Base-by-base conservation (phyloP, 208 protist species). In the Crithidia acanthocephali region DNA sequence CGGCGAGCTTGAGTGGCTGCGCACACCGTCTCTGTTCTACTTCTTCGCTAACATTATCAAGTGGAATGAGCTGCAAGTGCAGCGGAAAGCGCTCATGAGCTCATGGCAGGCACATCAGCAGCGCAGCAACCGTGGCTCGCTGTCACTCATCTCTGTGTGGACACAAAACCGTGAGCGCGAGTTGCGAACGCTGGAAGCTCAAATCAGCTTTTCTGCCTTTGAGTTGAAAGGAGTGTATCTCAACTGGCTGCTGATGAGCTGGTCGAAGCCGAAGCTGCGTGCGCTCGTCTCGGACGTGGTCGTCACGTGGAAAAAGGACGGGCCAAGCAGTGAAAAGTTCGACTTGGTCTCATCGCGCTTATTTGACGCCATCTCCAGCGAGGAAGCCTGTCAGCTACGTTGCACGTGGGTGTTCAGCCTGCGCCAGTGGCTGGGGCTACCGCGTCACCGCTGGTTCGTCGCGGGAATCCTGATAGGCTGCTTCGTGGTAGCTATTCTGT, bases 21-120 rank as follows among this genome's bases (percentile, higher is more conserved):
- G 84, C 22, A 76, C 82, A 7, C 86, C 88, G 8, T 83, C 72
- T 44, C 61, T 94, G 22, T 94, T 91, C 66, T 91, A 83, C 51
- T 76, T 94, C 32, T 80, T 81, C 28, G 79, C 82, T 20, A 82
- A 77, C 51, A 65, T 94, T 27, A 90, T 91, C 30, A 80, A 83
- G 57, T 76, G 90, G 40, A 79, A 89, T 32, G 88, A 94, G 59
- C 55, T 81, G 18, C 74, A 80, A 35, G 27, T 85, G 44, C 64
- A 75, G 48, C 42, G 72, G 45, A 52, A 23, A 37, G 20, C 33
- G 37, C 47, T 67, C 32, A 37, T 61, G 47, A 18, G 18, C 28
- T 51, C 47, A 25, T 51, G 22, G 25, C 28, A 80, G 28, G 52
- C 80, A 20, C 32, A 50, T 18, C 64, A 61, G 30, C 25, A 63